Conservation (phyloP, 352 stramenopile species). For the Phytophthora parvispora region DNA sequence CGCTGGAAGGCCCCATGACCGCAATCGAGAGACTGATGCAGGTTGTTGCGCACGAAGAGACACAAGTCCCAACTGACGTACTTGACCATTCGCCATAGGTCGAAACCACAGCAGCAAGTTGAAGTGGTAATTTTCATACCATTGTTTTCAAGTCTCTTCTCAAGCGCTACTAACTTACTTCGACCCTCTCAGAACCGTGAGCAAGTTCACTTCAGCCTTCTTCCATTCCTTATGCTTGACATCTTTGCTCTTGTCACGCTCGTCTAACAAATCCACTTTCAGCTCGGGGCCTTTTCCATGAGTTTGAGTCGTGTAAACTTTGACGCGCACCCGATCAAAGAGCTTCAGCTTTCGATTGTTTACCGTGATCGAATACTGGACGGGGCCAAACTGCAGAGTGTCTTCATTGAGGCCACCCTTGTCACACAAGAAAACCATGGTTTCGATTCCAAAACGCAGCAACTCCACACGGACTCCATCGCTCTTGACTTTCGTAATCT, state of each 20-base stretch:
- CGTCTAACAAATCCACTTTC: constrained; percentile 61
- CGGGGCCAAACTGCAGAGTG: constrained; percentile 48
- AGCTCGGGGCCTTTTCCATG: constrained; percentile 67
- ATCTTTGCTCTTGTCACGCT: background rate
- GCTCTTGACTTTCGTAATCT: constrained; percentile 95
- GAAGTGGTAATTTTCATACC: no score
- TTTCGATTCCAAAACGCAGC: constrained; percentile 98
- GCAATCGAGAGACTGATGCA: background rate
- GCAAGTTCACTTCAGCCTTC: background rate
- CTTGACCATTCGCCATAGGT: background rate
- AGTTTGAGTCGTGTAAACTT: constrained; percentile 44
- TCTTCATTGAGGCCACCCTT: constrained; percentile 49
- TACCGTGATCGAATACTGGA: constrained; percentile 57
- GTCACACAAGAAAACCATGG: constrained; percentile 87
- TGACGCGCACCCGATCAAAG: constrained; percentile 71
- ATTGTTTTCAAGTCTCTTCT: no score
- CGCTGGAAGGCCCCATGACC: background rate
- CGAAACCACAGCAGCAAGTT: constrained; percentile 3
- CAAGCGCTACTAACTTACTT: background rate
- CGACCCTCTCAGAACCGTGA: background rate
- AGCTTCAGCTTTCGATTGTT: constrained; percentile 56
- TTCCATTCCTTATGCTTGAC: background rate
- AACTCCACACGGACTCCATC: constrained; percentile 96
- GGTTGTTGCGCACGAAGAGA: constrained; percentile 12
- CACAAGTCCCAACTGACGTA: constrained; percentile 8